Evolutionary conservation across 2,329 filamentous ascomycete species (phyloP).

Genomic region (Tolypocladium ovalisporum): DNA sequence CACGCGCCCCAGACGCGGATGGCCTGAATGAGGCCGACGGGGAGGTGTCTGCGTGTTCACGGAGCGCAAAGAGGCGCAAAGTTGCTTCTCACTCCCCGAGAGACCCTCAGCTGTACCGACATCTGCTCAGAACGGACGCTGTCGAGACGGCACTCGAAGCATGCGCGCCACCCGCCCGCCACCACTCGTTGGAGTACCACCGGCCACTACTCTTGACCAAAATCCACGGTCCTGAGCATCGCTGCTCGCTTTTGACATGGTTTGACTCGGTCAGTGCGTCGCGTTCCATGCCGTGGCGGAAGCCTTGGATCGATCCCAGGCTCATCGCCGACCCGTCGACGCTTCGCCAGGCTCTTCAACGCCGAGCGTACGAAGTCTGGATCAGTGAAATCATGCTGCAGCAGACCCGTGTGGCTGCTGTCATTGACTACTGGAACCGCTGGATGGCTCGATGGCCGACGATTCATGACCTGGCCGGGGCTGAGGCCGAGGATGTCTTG

Average conservation of each 20-base stretch:
- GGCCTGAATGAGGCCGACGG: not conserved
- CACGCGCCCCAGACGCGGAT: not conserved
- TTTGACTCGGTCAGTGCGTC: slow-evolving; percentile 34
- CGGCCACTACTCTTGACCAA: slow-evolving; percentile 35
- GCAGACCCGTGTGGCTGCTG: slow-evolving; percentile 51
- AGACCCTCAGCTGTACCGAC: not conserved
- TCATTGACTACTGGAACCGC: slow-evolving; percentile 51
- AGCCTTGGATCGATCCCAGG: slow-evolving; percentile 40
- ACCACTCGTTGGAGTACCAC: slow-evolving; percentile 28
- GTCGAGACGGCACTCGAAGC: slow-evolving; percentile 1
- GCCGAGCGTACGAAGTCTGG: slow-evolving; percentile 54
- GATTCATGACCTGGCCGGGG: slow-evolving; percentile 42
- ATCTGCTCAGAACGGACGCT: slow-evolving; percentile 4
- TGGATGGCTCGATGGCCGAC: slow-evolving; percentile 54
- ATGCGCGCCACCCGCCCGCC: slow-evolving; percentile 7
- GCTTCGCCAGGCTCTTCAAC: slow-evolving; percentile 33
- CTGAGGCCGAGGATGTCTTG: slow-evolving; percentile 43
- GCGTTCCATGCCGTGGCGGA: slow-evolving; percentile 50
- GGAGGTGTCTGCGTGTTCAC: not conserved
- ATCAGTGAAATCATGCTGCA: slow-evolving; percentile 59
- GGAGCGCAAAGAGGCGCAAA: slow-evolving; percentile 5
- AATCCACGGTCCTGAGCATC: slow-evolving; percentile 17
- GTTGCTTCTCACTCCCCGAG: not conserved
- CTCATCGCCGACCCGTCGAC: slow-evolving; percentile 14
- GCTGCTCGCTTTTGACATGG: slow-evolving; percentile 35